Base-by-base conservation (phyloP, 2,329 filamentous ascomycete genomes). In the Fusarium sp. region DNA sequence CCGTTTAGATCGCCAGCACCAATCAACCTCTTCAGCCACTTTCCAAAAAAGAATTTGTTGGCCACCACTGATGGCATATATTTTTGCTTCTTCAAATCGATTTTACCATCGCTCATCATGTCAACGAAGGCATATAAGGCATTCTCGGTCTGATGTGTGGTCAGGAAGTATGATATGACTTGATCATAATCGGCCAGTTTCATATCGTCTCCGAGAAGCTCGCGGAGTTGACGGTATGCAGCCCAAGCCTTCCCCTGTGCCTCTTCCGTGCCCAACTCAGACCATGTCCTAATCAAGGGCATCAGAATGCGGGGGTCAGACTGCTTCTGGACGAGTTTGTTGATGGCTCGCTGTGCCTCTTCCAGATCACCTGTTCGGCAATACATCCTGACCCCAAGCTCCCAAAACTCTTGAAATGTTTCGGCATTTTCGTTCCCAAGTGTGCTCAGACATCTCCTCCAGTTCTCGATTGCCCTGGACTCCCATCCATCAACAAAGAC, bases 1-100 rank as follows among this genome's bases (percentile, higher is more conserved):
- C 91, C 92, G 63, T 92, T 88, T 19, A 93, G 82, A 72, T 94
- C 88, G 5, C 90, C 90, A 64, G 91, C 88, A 21, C 91, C 91
- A 62, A 97, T 92, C 14, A 97, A 88, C 55, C 92, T 90, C 81
- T 95, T 95, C 77, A 97, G 87, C 95, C 94, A 97, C 76, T 94
- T 95, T 38, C 92, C 93, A 73, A 94, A 92, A 81, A 97, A 93
- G 81, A 94, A 95, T 70, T 92, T 91, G 80, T 97, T 96, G 55
- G 83, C 84, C 42, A 90, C 81, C 14, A 84, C 81, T 2, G 83
- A 82, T 3, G 88, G 87, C 62, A 89, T 80, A 23, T 79, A 75
- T 56, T 81, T 80, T 63, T 80, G 79, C 63, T 82, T 83, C 57
- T 82, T 83, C 54, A 88, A 77, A 63, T 88, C 84, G 60, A 89